Percentiles rank a stretch among this genome's conserved stretches.
Evolutionary conservation across 2,329 filamentous ascomycete genomes (phyloP).

Genomic region (Westerdykella ornata): DNA sequence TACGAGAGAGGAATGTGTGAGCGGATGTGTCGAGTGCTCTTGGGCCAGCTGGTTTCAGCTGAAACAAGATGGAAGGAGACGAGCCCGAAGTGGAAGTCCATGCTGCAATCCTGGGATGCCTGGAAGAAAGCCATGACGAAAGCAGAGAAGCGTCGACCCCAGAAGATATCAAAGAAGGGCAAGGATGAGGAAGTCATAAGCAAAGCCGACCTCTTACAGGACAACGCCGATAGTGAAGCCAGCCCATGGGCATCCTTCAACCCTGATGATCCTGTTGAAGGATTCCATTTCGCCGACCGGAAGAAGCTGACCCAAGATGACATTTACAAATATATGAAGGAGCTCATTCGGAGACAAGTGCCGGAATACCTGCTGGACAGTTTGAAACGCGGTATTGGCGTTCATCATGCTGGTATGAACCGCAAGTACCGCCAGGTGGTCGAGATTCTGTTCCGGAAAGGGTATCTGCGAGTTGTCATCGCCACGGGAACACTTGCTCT

Average conservation of each 20-base stretch:
- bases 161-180: constrained; percentile 39
- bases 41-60: constrained; percentile 48
- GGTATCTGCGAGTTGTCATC: constrained; percentile 63
- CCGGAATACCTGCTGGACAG: constrained; percentile 52
- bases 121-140: constrained; percentile 48
- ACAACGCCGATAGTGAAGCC: constrained; percentile 45
- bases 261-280: constrained; percentile 55
- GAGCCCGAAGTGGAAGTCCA: constrained; percentile 55
- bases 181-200: constrained; percentile 46
- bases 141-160: constrained; percentile 24
- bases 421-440: constrained; percentile 66
- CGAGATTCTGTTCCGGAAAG: constrained; percentile 67
- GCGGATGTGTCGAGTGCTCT: constrained; percentile 47
- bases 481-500: constrained; percentile 70
- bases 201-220: constrained; percentile 53
- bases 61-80: constrained; percentile 54
- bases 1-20: constrained; percentile 65
- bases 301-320: constrained; percentile 55
- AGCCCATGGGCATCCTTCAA: constrained; percentile 58
- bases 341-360: constrained; percentile 49
- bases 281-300: constrained; percentile 60
- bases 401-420: constrained; percentile 78
- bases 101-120: constrained; percentile 52
- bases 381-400: constrained; percentile 61
- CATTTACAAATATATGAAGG: constrained; percentile 49